Conservation (phyloP, 2,329 filamentous ascomycete genomes). For the Tolypocladium pustulatum region DNA sequence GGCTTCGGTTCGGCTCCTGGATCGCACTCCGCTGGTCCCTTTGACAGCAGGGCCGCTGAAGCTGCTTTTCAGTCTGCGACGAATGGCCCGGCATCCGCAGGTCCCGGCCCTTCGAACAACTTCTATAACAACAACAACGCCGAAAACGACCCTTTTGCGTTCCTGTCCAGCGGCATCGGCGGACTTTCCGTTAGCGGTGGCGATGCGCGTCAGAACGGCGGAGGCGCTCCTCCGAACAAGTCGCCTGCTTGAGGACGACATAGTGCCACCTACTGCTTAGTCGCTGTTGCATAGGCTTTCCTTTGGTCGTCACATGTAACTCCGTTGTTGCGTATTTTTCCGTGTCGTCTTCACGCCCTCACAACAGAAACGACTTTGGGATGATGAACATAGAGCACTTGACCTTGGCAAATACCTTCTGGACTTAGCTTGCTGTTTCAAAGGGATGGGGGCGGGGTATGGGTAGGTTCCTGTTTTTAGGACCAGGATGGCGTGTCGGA, state of each 20-base stretch:
- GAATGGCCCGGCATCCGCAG: conserved; percentile 69
- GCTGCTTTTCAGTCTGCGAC: conserved; percentile 86
- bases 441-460: conserved; percentile 20
- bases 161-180: conserved; percentile 64
- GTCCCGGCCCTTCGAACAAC: conserved; percentile 55
- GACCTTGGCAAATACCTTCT: conserved; percentile 32
- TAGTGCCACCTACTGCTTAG: conserved; percentile 1
- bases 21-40: conserved; percentile 74
- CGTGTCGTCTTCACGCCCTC: conserved; percentile 14
- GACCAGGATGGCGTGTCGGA: conserved; percentile 28
- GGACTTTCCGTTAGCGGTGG: conserved; percentile 60
- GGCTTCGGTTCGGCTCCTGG: conserved; percentile 62
- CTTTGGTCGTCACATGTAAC: conserved; percentile 13
- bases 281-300: conserved; percentile 15
- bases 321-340: conserved; percentile 10
- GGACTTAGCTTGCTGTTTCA: conserved; percentile 29
- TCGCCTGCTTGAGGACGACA: conserved; percentile 40
- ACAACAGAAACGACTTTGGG: conserved; percentile 25
- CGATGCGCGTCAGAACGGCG: conserved; percentile 53
- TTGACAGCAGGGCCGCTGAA: conserved; percentile 88
- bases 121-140: conserved; percentile 50
- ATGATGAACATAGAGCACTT: conserved; percentile 34
- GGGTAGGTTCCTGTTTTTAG: conserved; percentile 24
- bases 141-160: conserved; percentile 69
- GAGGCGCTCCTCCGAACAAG: conserved; percentile 45